These are phyloP conservation scores for Mycena indigotica DNA, from an alignment of 768 basidiomycete species.

Conservation along the genomic window DNA sequence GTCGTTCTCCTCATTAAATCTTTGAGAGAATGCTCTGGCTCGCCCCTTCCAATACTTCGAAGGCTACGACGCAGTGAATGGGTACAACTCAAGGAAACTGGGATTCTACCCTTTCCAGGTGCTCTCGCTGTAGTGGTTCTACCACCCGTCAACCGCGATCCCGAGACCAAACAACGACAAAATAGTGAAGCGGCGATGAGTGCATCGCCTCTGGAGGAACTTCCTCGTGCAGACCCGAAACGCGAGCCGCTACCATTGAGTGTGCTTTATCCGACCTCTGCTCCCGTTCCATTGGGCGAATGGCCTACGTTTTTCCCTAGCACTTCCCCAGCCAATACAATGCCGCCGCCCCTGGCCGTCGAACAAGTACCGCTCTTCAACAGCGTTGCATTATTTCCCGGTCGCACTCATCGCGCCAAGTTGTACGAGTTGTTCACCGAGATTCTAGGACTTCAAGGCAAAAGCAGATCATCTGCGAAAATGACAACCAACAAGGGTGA, in stretches of 20 bases:
- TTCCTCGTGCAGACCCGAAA: neutral
- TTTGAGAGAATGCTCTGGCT: slow-evolving; percentile 32
- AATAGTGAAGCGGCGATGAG: slow-evolving; percentile 3
- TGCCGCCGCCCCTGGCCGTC: slow-evolving; percentile 24
- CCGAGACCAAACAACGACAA: slow-evolving; percentile 48
- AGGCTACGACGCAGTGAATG: slow-evolving; percentile 68
- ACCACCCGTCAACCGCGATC: slow-evolving; percentile 64
- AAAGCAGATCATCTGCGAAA: slow-evolving; percentile 14
- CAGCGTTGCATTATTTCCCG: slow-evolving; percentile 64
- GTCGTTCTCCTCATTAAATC: slow-evolving; percentile 57
- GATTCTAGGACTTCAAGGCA: slow-evolving; percentile 51
- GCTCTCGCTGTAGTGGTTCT: slow-evolving; percentile 71
- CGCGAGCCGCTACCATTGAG: slow-evolving; percentile 8
- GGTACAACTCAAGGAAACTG: slow-evolving; percentile 46
- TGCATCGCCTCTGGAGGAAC: neutral
- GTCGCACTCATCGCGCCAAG: slow-evolving; percentile 58
- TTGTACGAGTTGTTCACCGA: slow-evolving; percentile 51
- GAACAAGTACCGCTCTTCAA: slow-evolving; percentile 67
- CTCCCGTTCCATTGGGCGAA: neutral
- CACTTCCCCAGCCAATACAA: too few species aligned
- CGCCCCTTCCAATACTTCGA: slow-evolving; percentile 46
- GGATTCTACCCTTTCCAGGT: slow-evolving; percentile 49
- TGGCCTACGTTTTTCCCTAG: neutral
- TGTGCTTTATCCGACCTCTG: slow-evolving; percentile 13
- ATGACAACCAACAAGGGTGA: slow-evolving; percentile 26